These are phyloP conservation scores for Thalassiosira livingstoniorum DNA, from an alignment of 352 stramenopile species.

Conservation along the genomic window DNA sequence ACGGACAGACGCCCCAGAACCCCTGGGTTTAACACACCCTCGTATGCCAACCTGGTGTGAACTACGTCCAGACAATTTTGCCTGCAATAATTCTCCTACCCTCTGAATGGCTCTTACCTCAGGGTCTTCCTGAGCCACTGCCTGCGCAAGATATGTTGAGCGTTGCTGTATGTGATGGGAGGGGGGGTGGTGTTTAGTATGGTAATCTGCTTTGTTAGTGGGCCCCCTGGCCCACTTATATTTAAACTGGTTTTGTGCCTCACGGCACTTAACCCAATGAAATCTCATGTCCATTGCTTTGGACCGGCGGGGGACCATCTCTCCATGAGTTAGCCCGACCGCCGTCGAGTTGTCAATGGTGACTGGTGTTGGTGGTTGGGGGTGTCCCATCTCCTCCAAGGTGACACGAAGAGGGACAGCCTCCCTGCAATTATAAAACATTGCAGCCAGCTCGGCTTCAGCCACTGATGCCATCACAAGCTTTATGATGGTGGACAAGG, in stretches of 20 bases:
- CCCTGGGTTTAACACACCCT: no score
- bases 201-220: background rate
- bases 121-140: no score
- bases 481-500: constrained; percentile 6
- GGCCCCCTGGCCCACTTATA: background rate
- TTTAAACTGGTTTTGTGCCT: background rate
- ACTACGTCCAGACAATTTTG: no score
- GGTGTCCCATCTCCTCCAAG: constrained; percentile 26
- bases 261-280: background rate
- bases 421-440: constrained; percentile 21
- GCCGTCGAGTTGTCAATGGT: constrained; percentile 38
- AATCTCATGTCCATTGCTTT: constrained; percentile 44
- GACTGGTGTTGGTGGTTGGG: constrained; percentile 29
- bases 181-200: background rate
- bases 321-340: background rate
- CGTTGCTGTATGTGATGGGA: no score
- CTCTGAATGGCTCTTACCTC: no score
- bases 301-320: constrained; percentile 6
- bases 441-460: constrained; percentile 36
- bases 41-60: no score
- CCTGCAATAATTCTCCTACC: no score
- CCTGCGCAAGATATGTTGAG: no score
- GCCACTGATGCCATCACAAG: constrained; percentile 17
- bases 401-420: constrained; percentile 4
- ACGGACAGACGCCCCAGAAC: no score